Conservation (phyloP, 2,329 filamentous ascomycete genomes). For the Fusarium sacchari region DNA sequence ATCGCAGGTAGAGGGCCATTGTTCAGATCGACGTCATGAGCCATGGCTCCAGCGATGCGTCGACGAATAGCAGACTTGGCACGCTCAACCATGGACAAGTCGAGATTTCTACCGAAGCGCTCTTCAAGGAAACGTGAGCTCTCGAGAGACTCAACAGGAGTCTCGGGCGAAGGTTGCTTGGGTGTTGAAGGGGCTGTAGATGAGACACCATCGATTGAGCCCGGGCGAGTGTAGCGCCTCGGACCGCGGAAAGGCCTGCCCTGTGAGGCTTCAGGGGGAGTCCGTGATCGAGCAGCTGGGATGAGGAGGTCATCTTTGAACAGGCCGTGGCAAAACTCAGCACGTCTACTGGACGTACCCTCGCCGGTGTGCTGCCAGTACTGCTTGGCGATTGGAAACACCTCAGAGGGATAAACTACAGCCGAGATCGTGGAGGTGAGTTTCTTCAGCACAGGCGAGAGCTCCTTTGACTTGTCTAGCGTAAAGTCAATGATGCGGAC, state of each 20-base stretch:
- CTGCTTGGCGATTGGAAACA: conserved; percentile 81
- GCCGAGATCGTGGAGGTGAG: conserved; percentile 71
- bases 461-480: conserved; percentile 64
- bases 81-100: conserved; percentile 79
- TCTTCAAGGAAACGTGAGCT: conserved; percentile 88
- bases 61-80: conserved; percentile 87
- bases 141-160: conserved; percentile 64
- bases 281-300: conserved; percentile 42
- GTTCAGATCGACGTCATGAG: conserved; percentile 70
- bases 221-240: conserved; percentile 76
- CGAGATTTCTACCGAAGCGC: conserved; percentile 90
- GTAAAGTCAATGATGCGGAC: conserved; percentile 71
- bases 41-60: conserved; percentile 88
- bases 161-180: conserved; percentile 32
- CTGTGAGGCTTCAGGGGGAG: conserved; percentile 37
- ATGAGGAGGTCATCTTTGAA: conserved; percentile 73
- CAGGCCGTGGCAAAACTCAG: conserved; percentile 85
- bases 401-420: conserved; percentile 75
- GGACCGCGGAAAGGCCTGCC: conserved; percentile 72
- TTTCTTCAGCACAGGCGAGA: conserved; percentile 61
- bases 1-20: conserved; percentile 38
- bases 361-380: conserved; percentile 98
- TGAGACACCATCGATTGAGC: conserved; percentile 49
- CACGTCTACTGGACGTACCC: conserved; percentile 88
- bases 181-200: conserved; percentile 13